These are phyloP conservation scores for Melanomma pulvis-pyrius DNA, from an alignment of 495 filamentous ascomycete genomes.

Conservation along the genomic window DNA sequence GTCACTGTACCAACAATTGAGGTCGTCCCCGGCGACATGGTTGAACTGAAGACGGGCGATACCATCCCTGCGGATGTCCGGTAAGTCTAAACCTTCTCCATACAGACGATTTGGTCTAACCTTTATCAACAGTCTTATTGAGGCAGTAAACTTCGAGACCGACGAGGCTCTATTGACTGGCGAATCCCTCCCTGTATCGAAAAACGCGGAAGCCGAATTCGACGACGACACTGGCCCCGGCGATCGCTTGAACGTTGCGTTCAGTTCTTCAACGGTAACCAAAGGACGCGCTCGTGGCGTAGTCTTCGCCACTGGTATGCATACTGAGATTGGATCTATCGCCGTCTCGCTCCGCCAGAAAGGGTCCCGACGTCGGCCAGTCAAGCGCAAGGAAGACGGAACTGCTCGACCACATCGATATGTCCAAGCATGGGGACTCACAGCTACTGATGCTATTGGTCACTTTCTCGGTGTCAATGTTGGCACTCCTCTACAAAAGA, in stretches of 20 bases:
- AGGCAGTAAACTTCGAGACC: conserved; percentile 71
- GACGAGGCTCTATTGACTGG: conserved; percentile 76
- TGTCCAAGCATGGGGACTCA: conserved; percentile 68
- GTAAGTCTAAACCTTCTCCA: conserved; percentile 31
- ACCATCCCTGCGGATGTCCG: conserved; percentile 71
- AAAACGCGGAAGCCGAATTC: conserved; percentile 46
- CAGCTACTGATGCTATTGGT: conserved; percentile 65
- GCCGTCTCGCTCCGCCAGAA: conserved; percentile 56
- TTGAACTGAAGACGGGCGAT: conserved; percentile 69
- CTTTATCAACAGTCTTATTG: conserved; percentile 50
- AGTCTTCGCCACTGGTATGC: conserved; percentile 71
- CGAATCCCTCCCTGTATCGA: conserved; percentile 74
- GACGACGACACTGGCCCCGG: conserved; percentile 61
- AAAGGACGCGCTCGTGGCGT: conserved; percentile 70
- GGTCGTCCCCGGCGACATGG: conserved; percentile 79
- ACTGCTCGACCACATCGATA: conserved; percentile 59
- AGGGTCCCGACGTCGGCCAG: conserved; percentile 45
- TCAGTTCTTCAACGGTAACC: conserved; percentile 71
- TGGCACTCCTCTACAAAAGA: conserved; percentile 66
- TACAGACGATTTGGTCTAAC: conserved; percentile 1
- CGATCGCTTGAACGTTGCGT: conserved; percentile 72
- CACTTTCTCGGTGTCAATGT: conserved; percentile 58
- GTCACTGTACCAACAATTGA: conserved; percentile 68
- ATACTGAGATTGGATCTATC: conserved; percentile 72
- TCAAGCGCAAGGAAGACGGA: conserved; percentile 48